Evolutionary conservation across 306 rosid genomes (phyloP), one percentile per base, ranked within the genome.

Genomic region (Quercus glauca): DNA sequence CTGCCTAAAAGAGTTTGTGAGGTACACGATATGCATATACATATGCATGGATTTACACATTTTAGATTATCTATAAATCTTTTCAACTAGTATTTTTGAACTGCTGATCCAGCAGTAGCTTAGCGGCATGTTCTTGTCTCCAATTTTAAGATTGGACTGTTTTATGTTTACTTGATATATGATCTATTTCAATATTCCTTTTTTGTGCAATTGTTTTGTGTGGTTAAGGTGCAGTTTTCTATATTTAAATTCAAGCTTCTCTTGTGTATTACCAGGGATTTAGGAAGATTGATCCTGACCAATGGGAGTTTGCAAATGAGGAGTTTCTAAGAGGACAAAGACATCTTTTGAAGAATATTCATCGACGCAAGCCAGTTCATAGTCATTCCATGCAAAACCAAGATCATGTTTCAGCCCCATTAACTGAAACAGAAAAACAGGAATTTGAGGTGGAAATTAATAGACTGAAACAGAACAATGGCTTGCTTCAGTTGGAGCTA

Each of bases 251-350:
- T 19, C 59, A 63, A 25, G 17, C 28, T 43, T 52, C 64, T 59
- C 25, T 73, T 73, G 45, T 75, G 33, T 25, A 37, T 65, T 65
- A 26, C 61, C 82, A 84, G 87, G 87, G 87, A 51, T 84, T 84
- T 41, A 80, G 87, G 60, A 84, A 84, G 82, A 63, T 84, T 52
- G 87, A 84, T 78, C 84, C 87, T 19, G 84, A 84, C 71, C 87
- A 80, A 59, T 84, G 87, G 87, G 87, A 84, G 73, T 84, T 84
- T 68, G 84, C 87, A 21, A 84, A 84, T 77, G 87, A 84, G 63
- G 87, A 84, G 37, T 84, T 84, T 59, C 18, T 80, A 43, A 80
- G 87, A 73, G 87, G 87, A 23, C 79, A 79, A 35, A 72, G 79
- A 60, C 87, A 84, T 73, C 87, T 84, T 21, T 65, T 84, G 51